Evolutionary conservation across 495 filamentous ascomycete genomes (phyloP).

Genomic region (Penicillium waksmanii): DNA sequence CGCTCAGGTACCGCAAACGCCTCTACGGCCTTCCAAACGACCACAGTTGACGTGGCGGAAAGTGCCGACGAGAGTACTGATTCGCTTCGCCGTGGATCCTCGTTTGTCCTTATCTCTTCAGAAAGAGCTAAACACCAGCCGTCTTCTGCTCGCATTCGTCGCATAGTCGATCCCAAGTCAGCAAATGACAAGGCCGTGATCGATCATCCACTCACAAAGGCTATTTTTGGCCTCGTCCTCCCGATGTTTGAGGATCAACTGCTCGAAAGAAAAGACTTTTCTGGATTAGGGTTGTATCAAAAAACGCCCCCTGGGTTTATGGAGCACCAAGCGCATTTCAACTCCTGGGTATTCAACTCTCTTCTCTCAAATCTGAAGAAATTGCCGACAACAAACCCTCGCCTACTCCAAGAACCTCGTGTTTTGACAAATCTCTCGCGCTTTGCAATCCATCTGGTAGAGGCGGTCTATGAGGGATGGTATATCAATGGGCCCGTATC

Average conservation of each 20-base stretch:
- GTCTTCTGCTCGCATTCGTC: slow-evolving; percentile 64
- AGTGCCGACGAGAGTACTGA: slow-evolving; percentile 52
- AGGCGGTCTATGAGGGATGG: slow-evolving; percentile 95
- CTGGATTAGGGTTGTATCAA: slow-evolving; percentile 84
- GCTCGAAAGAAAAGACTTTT: slow-evolving; percentile 82
- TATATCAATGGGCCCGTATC: slow-evolving; percentile 79
- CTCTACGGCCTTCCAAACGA: slow-evolving; percentile 69
- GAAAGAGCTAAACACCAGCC: slow-evolving; percentile 59
- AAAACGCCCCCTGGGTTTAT: slow-evolving; percentile 90
- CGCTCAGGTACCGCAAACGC: slow-evolving; percentile 54
- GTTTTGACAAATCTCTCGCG: slow-evolving; percentile 84
- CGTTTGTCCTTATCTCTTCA: slow-evolving; percentile 84
- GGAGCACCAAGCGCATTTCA: slow-evolving; percentile 93
- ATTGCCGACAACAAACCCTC: slow-evolving; percentile 69
- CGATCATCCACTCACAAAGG: slow-evolving; percentile 72
- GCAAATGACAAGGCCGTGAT: slow-evolving; percentile 52
- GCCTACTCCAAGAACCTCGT: slow-evolving; percentile 76
- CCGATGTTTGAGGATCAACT: slow-evolving; percentile 83
- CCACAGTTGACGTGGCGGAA: slow-evolving; percentile 58
- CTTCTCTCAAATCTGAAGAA: slow-evolving; percentile 72
- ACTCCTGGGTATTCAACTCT: slow-evolving; percentile 82
- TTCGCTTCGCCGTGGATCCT: slow-evolving; percentile 73
- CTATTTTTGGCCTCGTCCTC: slow-evolving; percentile 73
- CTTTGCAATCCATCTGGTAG: slow-evolving; percentile 76
- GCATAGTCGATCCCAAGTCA: slow-evolving; percentile 47